These are phyloP conservation scores for Candida piceae DNA, from an alignment of 805 yeast species.

Conservation along the genomic window DNA sequence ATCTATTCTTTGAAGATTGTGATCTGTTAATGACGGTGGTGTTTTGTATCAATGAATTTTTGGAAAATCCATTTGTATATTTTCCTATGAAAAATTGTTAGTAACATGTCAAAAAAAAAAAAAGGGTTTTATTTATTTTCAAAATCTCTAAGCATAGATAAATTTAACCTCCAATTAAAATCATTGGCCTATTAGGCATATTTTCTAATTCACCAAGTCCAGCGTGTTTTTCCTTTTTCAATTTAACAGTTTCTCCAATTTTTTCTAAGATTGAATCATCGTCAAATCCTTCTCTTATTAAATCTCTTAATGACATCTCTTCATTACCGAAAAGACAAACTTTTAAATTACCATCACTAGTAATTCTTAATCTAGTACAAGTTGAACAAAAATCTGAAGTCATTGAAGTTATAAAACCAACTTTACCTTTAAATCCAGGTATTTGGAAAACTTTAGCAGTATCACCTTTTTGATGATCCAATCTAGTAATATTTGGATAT, in stretches of 20 bases:
- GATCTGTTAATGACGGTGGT: too few relatives aligned
- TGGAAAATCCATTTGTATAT: too few relatives aligned
- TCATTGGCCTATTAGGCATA: slow-evolving; percentile 50
- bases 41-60: too few relatives aligned
- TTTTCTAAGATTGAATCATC: slow-evolving; percentile 34
- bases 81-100: too few relatives aligned
- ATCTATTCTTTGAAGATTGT: too few relatives aligned
- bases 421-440: slow-evolving; percentile 38
- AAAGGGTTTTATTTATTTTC: too few relatives aligned
- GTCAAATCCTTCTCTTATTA: slow-evolving; percentile 33
- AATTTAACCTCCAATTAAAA: slow-evolving; percentile 52
- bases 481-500: slow-evolving; percentile 25
- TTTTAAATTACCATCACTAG: slow-evolving; percentile 50
- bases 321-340: slow-evolving; percentile 51
- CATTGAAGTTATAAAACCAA: slow-evolving; percentile 55
- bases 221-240: slow-evolving; percentile 47
- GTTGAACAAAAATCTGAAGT: slow-evolving; percentile 47
- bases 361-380: slow-evolving; percentile 47
- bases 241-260: slow-evolving; percentile 42
- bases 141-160: too few relatives aligned
- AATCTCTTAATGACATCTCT: slow-evolving; percentile 43
- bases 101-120: too few relatives aligned
- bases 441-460: slow-evolving; percentile 43
- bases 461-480: slow-evolving; percentile 36
- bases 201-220: slow-evolving; percentile 42